Evolutionary conservation across 2,329 filamentous ascomycete species (phyloP), one percentile per base, ranked within the genome.

Genomic region (Emericellopsis cladophorae): DNA sequence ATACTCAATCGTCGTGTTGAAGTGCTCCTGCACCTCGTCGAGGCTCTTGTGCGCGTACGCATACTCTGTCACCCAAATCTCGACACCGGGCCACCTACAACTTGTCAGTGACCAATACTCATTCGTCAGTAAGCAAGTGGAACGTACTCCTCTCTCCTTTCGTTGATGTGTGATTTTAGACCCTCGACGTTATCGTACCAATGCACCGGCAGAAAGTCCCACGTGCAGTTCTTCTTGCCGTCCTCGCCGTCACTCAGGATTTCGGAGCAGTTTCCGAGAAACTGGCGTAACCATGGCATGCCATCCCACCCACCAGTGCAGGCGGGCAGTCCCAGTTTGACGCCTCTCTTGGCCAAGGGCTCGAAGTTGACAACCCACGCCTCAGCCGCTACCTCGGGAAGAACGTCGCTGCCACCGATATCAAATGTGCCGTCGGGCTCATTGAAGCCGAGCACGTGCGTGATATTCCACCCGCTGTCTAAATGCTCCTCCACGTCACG

Each of bases 61-160:
- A 56, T 81, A 88, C 59, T 92, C 85, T 22, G 85, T 90, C 10
- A 90, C 66, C 85, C 84, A 90, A 45, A 89, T 74, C 4, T 72
- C 67, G 29, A 66, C 64, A 45, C 73, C 68, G 8, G 76, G 78
- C 56, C 76, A 81, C 18, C 73, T 76, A 37, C 12, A 29, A 3
- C 16, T 4, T 7, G 29, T 26, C 15, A 38, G 9, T 38, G n/a
- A 23, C 22, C 5, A 4, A 36, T 18, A 36, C 35, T 8, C 16
- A 14, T n/a, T 5, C 14, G 18, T 14, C 12, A n/a, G 36, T 1
- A 10, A 43, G n/a, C 14, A 4, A 11, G 4, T 10, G 8, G n/a
- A 15, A 54, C 60, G 45, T 55, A 64, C 58, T 51, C 51, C 8
- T 53, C 56, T 21, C 51, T 48, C 1, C 60, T 53, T 45, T 76